Base-by-base conservation (phyloP, 176 grass and related monocot genomes). In the Avena sativa region DNA sequence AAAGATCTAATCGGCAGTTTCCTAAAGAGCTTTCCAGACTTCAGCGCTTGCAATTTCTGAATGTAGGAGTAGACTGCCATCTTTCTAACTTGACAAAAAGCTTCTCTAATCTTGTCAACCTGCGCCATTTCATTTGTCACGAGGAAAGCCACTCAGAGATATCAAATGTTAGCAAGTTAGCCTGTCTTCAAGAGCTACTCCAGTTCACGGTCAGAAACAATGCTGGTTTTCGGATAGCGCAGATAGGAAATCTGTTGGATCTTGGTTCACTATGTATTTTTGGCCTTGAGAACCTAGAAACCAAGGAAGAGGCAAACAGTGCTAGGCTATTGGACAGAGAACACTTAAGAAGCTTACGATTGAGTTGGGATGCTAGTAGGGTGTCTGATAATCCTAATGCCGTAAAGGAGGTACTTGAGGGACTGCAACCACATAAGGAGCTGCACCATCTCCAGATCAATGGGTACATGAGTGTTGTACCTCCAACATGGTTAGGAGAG, bases 31-130 rank as follows among this genome's bases (percentile, higher is more conserved):
- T 87, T 4, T 87, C 62, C 13, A 72, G 36, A 26, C 85, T 91
- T 87, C 84, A 91, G 19, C 85, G 75, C 20, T 72, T 87, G 38
- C 70, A 91, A 56, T 64, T 83, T 17, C 81, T 91, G 38, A 79
- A 85, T 5, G 32, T 91, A 71, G 64, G 59, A 34, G 30, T 66
- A 43, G 46, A 66, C 23, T 25, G 26, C 16, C 52, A 52, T 23
- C 70, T 44, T 73, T 19, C 40, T 58, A 51, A 38, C 38, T 66
- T 79, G n/a, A 64, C 60, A 16, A 77, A 62, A 49, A 47, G 14
- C 13, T 36, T 91, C 32, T 79, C 58, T 72, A 87, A 66, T 52
- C 70, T 91, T 12, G 70, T 87, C 15, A 90, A 83, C 60, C 81
- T 90, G 7, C 74, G 79, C 1, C 84, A 83, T 72, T 83, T 90